Conservation (phyloP, 441 rosid species). For the Eruca vesicaria region DNA sequence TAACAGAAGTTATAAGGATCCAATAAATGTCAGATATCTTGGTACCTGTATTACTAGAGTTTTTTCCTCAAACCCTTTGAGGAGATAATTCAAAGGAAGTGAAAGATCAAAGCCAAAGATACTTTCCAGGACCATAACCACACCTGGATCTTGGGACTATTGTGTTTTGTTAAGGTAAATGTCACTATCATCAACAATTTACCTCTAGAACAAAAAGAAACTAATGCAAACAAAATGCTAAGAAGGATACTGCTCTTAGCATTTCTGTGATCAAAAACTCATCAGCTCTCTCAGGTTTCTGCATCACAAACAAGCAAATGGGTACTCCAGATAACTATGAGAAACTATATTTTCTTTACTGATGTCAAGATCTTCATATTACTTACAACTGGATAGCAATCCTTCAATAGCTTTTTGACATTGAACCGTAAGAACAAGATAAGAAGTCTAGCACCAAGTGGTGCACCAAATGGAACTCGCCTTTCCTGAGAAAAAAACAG, state of each 20-base stretch:
- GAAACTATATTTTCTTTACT: neutral
- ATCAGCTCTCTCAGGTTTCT: slow-evolving; percentile 79
- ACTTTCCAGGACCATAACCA: slow-evolving; percentile 69
- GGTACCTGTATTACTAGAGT: slow-evolving; percentile 72
- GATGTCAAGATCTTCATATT: neutral
- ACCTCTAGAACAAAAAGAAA: neutral
- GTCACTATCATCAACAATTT: neutral
- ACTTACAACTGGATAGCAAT: slow-evolving; percentile 82
- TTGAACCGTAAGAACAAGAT: slow-evolving; percentile 56
- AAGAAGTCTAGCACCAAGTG: slow-evolving; percentile 72
- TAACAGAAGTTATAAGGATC: neutral
- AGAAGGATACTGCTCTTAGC: slow-evolving; percentile 91
- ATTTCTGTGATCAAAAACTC: slow-evolving; percentile 73
- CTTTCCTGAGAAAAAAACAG: slow-evolving; percentile 51
- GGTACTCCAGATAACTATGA: neutral
- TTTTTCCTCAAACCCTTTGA: slow-evolving; percentile 54
- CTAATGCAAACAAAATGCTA: neutral
- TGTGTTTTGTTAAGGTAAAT: slow-evolving; percentile 45
- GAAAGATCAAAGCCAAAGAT: slow-evolving; percentile 81
- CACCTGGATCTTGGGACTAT: slow-evolving; percentile 90
- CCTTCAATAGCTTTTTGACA: slow-evolving; percentile 55
- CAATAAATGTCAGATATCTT: neutral
- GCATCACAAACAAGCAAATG: slow-evolving; percentile 30
- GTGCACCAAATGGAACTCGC: slow-evolving; percentile 50
- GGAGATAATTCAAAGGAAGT: slow-evolving; percentile 73